These are phyloP conservation scores for Baorangia bicolor DNA, from an alignment of 768 basidiomycete genomes.

Conservation along the genomic window DNA sequence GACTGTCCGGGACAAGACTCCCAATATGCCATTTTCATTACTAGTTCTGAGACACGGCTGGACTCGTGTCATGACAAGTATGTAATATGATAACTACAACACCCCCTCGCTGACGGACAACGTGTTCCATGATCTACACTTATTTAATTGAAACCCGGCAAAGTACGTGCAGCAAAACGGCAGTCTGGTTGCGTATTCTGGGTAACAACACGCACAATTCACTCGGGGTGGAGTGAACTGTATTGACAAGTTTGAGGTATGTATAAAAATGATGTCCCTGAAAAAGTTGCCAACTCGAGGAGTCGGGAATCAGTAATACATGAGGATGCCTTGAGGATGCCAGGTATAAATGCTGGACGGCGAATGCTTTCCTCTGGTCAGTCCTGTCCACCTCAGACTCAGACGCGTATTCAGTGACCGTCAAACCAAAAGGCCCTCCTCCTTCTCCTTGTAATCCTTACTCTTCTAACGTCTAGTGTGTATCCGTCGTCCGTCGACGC, in stretches of 20 bases:
- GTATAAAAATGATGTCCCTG: neutral
- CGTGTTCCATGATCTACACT: conserved; percentile 9
- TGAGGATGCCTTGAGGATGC: conserved; percentile 2
- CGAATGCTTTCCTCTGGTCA: neutral
- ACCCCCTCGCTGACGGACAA: neutral
- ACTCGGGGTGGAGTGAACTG: neutral
- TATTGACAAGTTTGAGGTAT: neutral
- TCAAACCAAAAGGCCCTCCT: neutral
- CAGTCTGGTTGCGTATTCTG: neutral
- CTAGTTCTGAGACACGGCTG: neutral
- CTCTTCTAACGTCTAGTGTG: conserved; percentile 4
- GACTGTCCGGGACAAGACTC: neutral
- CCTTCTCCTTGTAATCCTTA: neutral
- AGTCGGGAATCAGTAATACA: neutral
- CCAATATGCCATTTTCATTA: neutral
- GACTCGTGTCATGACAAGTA: neutral
- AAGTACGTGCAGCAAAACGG: neutral
- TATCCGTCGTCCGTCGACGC: neutral
- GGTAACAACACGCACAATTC: neutral
- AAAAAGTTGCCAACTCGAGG: neutral
- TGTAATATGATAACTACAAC: neutral
- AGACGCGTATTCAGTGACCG: neutral
- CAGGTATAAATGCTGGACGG: conserved; percentile 17
- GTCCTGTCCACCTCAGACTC: neutral
- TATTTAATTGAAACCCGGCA: neutral